These are phyloP conservation scores for Fraxinus baroniana DNA, from an alignment of 305 asterid species.

Conservation along the genomic window DNA sequence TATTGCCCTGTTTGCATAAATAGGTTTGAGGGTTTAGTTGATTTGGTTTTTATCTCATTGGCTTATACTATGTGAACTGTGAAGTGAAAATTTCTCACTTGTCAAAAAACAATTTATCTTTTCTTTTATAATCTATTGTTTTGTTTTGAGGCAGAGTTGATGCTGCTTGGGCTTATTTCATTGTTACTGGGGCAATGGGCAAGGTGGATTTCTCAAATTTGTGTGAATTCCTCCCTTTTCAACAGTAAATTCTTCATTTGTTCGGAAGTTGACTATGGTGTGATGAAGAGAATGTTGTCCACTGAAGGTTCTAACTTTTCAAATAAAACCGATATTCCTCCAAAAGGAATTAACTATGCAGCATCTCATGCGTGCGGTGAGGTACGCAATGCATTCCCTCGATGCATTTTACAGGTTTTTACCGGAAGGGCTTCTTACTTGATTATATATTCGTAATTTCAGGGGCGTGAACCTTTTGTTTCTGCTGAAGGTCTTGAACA, in stretches of 20 bases:
- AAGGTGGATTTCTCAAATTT: slow-evolving; percentile 71
- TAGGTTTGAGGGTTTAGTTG: not conserved
- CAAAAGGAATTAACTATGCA: slow-evolving; percentile 41
- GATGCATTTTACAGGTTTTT: not conserved
- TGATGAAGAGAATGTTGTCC: slow-evolving; percentile 30
- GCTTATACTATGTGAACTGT: not conserved
- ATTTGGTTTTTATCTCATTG: not conserved
- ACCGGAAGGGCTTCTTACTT: not conserved
- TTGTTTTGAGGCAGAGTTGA: slow-evolving; percentile 53
- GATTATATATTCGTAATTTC: slow-evolving; percentile 8
- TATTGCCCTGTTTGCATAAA: not conserved
- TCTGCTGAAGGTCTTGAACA: slow-evolving; percentile 91
- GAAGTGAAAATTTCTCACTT: not conserved
- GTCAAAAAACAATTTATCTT: not conserved
- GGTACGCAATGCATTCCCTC: slow-evolving; percentile 34
- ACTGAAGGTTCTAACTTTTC: slow-evolving; percentile 23
- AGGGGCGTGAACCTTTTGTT: slow-evolving; percentile 90
- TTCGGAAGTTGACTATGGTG: slow-evolving; percentile 57
- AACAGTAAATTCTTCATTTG: slow-evolving; percentile 74
- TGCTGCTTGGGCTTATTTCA: slow-evolving; percentile 91
- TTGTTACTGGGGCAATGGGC: slow-evolving; percentile 90
- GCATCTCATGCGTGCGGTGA: slow-evolving; percentile 64
- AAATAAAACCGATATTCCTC: slow-evolving; percentile 54
- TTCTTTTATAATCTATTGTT: not conserved
- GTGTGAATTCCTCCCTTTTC: slow-evolving; percentile 79